Evolutionary conservation across 352 stramenopile species (phyloP).

Genomic region (Globisporangium carolinianum): DNA sequence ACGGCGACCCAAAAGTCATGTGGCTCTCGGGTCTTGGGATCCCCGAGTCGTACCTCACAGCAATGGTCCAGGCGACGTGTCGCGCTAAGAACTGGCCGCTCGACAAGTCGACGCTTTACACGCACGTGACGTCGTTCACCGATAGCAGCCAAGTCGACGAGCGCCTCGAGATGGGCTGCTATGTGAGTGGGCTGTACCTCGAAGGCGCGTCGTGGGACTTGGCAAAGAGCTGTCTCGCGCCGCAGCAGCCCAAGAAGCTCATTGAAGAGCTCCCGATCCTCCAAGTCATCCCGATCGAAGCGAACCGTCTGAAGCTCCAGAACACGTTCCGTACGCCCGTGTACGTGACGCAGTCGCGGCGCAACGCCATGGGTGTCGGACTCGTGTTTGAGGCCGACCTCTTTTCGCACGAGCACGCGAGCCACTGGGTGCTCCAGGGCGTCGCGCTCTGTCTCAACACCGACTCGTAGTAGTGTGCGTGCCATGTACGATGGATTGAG

Average conservation of each 20-base stretch:
- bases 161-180: constrained; percentile 84
- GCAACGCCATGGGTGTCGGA: constrained; percentile 94
- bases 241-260: constrained; percentile 92
- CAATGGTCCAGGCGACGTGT: constrained; percentile 93
- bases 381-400: constrained; percentile 94
- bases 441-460: constrained; percentile 92
- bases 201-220: constrained; percentile 93
- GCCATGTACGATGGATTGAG: too few relatives aligned
- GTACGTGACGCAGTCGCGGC: constrained; percentile 92
- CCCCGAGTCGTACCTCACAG: constrained; percentile 94
- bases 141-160: constrained; percentile 52
- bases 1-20: constrained; percentile 89
- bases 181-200: constrained; percentile 88
- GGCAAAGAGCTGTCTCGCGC: constrained; percentile 55
- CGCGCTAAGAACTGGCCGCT: constrained; percentile 91
- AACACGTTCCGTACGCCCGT: constrained; percentile 94
- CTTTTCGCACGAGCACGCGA: constrained; percentile 86
- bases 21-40: constrained; percentile 94
- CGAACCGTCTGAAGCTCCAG: constrained; percentile 91
- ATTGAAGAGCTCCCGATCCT: constrained; percentile 92
- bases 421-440: constrained; percentile 93
- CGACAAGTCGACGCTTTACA: constrained; percentile 94
- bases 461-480: constrained; percentile 47
- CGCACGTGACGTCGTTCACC: constrained; percentile 85
- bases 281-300: constrained; percentile 94